Evolutionary conservation across 208 protist genomes (phyloP).

Genomic region (Trypanosoma mega): DNA sequence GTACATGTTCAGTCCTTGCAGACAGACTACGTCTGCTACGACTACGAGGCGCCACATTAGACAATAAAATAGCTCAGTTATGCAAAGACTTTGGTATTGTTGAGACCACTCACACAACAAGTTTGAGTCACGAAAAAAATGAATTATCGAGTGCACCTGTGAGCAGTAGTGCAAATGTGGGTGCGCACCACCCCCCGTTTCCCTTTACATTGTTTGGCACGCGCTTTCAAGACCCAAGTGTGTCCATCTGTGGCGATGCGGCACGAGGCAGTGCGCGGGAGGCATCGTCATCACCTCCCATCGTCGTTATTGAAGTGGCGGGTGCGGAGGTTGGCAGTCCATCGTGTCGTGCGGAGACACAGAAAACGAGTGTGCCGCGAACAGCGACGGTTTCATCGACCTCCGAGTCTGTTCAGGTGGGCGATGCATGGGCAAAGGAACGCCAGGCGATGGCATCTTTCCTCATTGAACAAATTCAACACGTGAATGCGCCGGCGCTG

Average conservation of each 20-base stretch:
- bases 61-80: slow-evolving; percentile 2
- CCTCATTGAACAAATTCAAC: slow-evolving; percentile 14
- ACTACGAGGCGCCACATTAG: slow-evolving; percentile 4
- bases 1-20: slow-evolving; percentile 12
- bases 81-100: not conserved
- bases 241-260: not conserved
- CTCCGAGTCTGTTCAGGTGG: not conserved
- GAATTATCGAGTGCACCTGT: not conserved
- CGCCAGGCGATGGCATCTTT: slow-evolving; percentile 9
- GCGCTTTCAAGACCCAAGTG: not conserved
- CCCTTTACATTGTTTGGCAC: not conserved
- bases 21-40: slow-evolving; percentile 4
- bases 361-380: not conserved
- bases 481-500: not conserved
- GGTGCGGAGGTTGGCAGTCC: not conserved
- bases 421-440: not conserved
- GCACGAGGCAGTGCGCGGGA: not conserved
- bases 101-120: not conserved
- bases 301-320: slow-evolving; percentile 6
- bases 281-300: not conserved
- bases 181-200: not conserved
- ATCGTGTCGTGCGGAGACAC: too few species aligned
- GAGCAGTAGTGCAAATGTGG: not conserved
- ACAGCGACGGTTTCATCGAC: not conserved
- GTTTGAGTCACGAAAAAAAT: not conserved